Percentiles rank a stretch among this genome's conserved stretches.
Conservation (phyloP, 305 asterid species). For the Fraxinus baroniana region DNA sequence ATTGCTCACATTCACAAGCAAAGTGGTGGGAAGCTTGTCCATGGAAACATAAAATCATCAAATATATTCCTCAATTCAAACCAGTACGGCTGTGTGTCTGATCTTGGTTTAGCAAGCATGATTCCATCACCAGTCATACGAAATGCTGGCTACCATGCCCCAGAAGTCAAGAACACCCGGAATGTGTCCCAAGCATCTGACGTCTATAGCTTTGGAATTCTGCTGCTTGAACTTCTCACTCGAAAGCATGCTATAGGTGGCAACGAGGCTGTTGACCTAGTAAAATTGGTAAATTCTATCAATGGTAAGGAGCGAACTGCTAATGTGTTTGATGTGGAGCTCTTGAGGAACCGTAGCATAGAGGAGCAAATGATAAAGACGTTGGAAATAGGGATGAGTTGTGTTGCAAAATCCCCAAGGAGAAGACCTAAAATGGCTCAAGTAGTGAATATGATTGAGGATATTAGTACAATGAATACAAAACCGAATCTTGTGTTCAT, state of each 20-base stretch:
- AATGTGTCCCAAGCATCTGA: too few species aligned
- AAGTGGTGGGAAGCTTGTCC: too few species aligned
- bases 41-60: too few species aligned
- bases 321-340: constrained; percentile 49
- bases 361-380: constrained; percentile 54
- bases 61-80: too few species aligned
- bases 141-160: too few species aligned
- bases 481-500: constrained; percentile 6
- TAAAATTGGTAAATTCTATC: constrained; percentile 45
- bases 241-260: neutral
- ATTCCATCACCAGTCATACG: too few species aligned
- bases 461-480: constrained; percentile 28
- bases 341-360: constrained; percentile 41
- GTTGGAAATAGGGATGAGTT: constrained; percentile 45
- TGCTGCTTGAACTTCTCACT: too few species aligned
- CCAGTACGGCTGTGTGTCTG: too few species aligned
- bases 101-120: too few species aligned
- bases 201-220: too few species aligned
- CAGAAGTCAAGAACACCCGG: too few species aligned
- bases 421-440: constrained; percentile 46
- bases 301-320: constrained; percentile 53
- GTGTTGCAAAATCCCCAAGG: constrained; percentile 44
- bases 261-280: constrained; percentile 39
- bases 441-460: constrained; percentile 46
- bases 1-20: too few species aligned